Evolutionary conservation across 2,329 filamentous ascomycete species (phyloP).

Genomic region (Leptodontidium sp.): DNA sequence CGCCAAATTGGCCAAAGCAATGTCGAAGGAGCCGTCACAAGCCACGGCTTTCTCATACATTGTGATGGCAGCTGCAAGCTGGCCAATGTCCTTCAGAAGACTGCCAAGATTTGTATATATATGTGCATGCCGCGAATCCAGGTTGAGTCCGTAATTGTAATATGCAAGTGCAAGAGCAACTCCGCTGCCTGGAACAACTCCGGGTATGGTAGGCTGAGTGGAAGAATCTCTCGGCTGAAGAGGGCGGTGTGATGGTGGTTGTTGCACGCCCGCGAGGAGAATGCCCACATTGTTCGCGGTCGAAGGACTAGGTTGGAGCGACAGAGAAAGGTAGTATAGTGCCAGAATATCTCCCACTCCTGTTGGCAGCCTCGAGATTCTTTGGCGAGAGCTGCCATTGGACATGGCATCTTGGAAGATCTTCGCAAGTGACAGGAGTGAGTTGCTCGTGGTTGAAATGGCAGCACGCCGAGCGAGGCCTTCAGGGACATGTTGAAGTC

Average conservation of each 20-base stretch:
- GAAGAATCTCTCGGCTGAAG: conserved; percentile 44
- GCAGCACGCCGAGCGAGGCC: conserved; percentile 79
- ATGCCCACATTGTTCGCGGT: conserved; percentile 99
- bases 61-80: conserved; percentile 87
- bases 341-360: conserved; percentile 92
- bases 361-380: conserved; percentile 67
- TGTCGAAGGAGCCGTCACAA: conserved; percentile 95
- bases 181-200: conserved; percentile 85
- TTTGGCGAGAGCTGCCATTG: conserved; percentile 55
- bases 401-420: conserved; percentile 98
- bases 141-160: conserved; percentile 89
- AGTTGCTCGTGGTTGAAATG: conserved; percentile 94
- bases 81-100: conserved; percentile 93
- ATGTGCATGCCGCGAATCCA: conserved; percentile 91
- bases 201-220: conserved; percentile 67
- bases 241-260: conserved; percentile 56
- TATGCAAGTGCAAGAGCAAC: conserved; percentile 89
- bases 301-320: conserved; percentile 93
- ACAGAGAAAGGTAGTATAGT: conserved; percentile 93
- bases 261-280: conserved; percentile 91
- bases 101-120: conserved; percentile 97
- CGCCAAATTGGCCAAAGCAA: conserved; percentile 93
- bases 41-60: conserved; percentile 97
- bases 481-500: conserved; percentile 75
- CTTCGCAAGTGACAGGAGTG: conserved; percentile 91